Base-by-base conservation (phyloP, 768 basidiomycete species). In the Floccularia luteovirens region DNA sequence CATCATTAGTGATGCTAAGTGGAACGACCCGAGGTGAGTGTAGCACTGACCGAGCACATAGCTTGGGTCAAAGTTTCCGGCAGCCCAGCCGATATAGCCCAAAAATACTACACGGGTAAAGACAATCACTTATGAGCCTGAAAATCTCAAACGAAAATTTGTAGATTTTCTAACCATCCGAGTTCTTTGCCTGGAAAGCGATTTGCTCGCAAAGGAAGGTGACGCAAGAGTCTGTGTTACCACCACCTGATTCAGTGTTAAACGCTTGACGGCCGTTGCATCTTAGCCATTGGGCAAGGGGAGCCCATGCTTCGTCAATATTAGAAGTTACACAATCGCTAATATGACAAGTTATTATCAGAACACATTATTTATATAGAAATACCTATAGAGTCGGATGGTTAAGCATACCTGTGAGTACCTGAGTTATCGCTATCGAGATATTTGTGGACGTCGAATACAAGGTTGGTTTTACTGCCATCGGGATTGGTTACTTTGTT, bases 391-490 rank as follows among this genome's bases (percentile, higher is more conserved):
- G 10, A 19, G 12, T 16, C 10, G 21, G 11, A 35, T 11, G 21
- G 17, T 2, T 11, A 19, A 10, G 51, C 52, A 24, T 37, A 58
- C 57, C 42, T 19, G 21, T 57, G 51, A 2, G 51, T 54, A 10
- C 55, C 55, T 19, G 55, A 73, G 51, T 68, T 71, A 48, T 78
- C 74, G 12, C 48, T 59, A 54, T 80, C 77, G 35, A 75, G 67
- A 57, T 79, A 79, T 51, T 75, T 72, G 64, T 80, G 78, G 2
- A 78, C 75, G 48, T 81, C 79, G 48, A 80, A 70, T 43, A 80
- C 57, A 30, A 79, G 64, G 49, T 63, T 62, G 17, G 56, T 65
- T 11, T 41, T 61, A 16, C 56, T 62, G 4, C 72, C 69, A 44
- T 75, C 72, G 22, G 62, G 66, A 46, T 74, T 74, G 4, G 35